These are phyloP conservation scores for Nicotiana paniculata DNA, from an alignment of 257 asterid species.

Conservation along the genomic window DNA sequence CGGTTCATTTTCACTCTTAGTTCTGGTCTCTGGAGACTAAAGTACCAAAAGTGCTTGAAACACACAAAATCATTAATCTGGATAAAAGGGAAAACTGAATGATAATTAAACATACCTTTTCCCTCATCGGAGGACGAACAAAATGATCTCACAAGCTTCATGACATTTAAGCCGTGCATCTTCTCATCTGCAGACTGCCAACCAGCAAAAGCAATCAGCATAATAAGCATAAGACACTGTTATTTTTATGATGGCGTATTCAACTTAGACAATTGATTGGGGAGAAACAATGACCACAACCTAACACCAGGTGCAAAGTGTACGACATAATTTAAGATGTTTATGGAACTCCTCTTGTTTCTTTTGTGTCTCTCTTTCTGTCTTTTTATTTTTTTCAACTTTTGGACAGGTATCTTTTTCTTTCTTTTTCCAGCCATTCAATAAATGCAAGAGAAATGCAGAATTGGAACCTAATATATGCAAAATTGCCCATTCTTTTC, in stretches of 20 bases:
- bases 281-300: background rate
- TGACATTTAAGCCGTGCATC: slow-evolving; percentile 67
- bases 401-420: background rate
- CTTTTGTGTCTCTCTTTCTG: background rate
- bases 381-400: background rate
- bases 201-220: slow-evolving; percentile 16
- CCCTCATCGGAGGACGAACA: slow-evolving; percentile 59
- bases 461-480: background rate
- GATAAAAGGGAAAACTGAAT: slow-evolving; percentile 12
- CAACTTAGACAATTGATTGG: background rate
- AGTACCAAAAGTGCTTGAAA: background rate
- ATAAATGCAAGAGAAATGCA: background rate
- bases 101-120: slow-evolving; percentile 28
- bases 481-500: background rate
- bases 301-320: background rate
- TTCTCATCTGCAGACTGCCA: slow-evolving; percentile 73
- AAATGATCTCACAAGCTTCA: slow-evolving; percentile 92
- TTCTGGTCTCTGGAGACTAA: background rate
- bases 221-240: background rate
- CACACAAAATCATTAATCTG: background rate
- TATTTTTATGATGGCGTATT: background rate
- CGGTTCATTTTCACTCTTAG: background rate
- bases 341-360: background rate
- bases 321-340: background rate
- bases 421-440: background rate